These are phyloP conservation scores for Alopecurus myosuroides DNA, from an alignment of 176 grass and related monocot species.

Conservation along the genomic window DNA sequence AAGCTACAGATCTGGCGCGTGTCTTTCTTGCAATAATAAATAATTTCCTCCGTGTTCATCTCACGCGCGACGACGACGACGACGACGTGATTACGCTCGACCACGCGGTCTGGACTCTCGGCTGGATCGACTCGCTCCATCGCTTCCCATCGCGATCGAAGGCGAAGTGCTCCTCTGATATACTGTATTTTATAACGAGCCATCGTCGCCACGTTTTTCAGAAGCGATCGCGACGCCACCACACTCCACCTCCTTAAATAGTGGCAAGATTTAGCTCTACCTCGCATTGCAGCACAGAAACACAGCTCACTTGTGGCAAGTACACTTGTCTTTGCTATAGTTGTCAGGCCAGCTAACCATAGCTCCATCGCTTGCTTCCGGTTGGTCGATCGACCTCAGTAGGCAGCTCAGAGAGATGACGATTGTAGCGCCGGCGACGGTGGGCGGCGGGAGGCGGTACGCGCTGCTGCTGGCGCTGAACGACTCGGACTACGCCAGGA, in stretches of 20 bases:
- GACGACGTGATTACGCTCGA: neutral
- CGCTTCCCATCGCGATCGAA: neutral
- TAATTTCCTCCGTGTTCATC: neutral
- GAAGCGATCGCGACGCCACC: neutral
- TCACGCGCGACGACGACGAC: neutral
- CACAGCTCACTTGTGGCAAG: neutral
- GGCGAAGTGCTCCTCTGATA: neutral
- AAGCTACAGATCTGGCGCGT: neutral
- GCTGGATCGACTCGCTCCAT: neutral
- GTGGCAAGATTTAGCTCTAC: neutral
- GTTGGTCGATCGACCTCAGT: neutral
- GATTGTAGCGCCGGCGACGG: neutral
- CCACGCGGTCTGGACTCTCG: neutral
- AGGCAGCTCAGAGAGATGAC: neutral
- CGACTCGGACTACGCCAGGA: conserved; percentile 56
- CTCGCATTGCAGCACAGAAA: neutral
- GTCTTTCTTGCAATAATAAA: too few relatives aligned
- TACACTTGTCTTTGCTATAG: neutral
- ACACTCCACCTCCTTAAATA: neutral
- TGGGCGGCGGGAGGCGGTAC: conserved; percentile 1
- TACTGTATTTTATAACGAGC: neutral
- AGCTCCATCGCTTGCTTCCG: conserved; percentile 3
- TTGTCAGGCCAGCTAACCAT: neutral
- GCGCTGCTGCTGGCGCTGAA: conserved; percentile 40
- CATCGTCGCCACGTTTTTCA: neutral